Evolutionary conservation across 176 grass and related monocot species (phyloP), one percentile per base, ranked within the genome.

Genomic region (Triticum monococcum): DNA sequence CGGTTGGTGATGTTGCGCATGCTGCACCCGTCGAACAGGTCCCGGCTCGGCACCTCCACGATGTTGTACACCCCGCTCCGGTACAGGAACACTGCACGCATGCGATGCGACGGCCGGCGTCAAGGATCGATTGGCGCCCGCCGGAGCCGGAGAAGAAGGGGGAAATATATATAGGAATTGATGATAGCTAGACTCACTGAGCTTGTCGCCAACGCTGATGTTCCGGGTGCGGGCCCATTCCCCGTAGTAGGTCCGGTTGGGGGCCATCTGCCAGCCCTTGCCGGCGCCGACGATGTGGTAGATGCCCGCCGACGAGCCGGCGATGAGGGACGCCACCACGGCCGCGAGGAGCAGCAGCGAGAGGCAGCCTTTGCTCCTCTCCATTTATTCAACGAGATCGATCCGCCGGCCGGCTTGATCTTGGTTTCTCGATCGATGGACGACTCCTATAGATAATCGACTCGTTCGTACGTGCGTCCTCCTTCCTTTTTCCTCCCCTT

Each of bases 271-370:
- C 96, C 96, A 98, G 36, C 96, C 96, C 46, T 92, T 92, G 84
- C 86, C 84, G 75, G 91, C 96, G 63, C 96, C 96, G 33, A 98
- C 91, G 41, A 98, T 98, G 90, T 95, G 96, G 62, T 90, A 91
- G 9, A 88, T 61, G 28, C 92, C 89, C 66, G 91, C 96, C 4
- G 41, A 78, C 24, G 95, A 90, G 23, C 81, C 83, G 62, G 46
- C 35, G 28, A 90, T 54, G 75, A 97, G 86, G 75, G 86, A 91
- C 35, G 87, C 86, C 61, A 81, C 5, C 7, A 89, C 70, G 28
- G 76, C 89, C 13, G 71, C 83, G 43, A 93, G 12, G 60, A 95
- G 84, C 84, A 91, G 64, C 54, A 91, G 11, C 23, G 63, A 73
- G 40, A 59, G 77, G 11, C 74, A 50, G 3, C 8, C 35, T 69